These are phyloP conservation scores for Tothia fuscella DNA, from an alignment of 2,329 filamentous ascomycete genomes.

Conservation along the genomic window DNA sequence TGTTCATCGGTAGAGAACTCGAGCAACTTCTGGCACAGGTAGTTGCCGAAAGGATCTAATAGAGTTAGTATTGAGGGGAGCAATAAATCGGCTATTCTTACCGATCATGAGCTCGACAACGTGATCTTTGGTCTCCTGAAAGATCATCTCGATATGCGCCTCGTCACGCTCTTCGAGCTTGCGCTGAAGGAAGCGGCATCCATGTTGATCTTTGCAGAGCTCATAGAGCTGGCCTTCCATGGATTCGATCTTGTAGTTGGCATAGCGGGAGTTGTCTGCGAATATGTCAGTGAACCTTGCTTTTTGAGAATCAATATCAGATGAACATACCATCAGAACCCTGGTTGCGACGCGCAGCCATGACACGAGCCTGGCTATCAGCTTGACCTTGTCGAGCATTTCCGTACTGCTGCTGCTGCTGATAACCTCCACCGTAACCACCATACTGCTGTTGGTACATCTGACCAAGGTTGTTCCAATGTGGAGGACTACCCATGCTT, in stretches of 20 bases:
- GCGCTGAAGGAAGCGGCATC: constrained; percentile 92
- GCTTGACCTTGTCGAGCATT: constrained; percentile 37
- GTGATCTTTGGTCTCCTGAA: constrained; percentile 82
- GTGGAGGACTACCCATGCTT: constrained; percentile 5
- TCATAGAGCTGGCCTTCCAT: constrained; percentile 75
- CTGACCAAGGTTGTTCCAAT: background rate
- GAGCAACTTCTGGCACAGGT: constrained; percentile 94
- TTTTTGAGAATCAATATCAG: constrained; percentile 10
- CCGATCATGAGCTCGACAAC: constrained; percentile 94
- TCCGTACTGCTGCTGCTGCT: constrained; percentile 36
- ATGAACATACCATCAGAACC: constrained; percentile 50
- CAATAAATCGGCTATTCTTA: constrained; percentile 19
- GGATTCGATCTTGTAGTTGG: constrained; percentile 69
- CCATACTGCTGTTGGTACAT: constrained; percentile 41
- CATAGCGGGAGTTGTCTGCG: constrained; percentile 55
- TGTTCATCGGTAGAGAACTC: constrained; percentile 94
- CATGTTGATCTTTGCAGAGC: constrained; percentile 95
- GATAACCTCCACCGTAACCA: constrained; percentile 33
- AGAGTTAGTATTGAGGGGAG: constrained; percentile 16
- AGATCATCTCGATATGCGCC: constrained; percentile 83
- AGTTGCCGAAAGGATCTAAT: constrained; percentile 90
- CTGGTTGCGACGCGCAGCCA: constrained; percentile 61
- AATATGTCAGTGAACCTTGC: background rate
- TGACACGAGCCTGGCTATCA: constrained; percentile 65
- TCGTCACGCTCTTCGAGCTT: constrained; percentile 84